phyloP scores from a whole-genome alignment of 495 filamentous ascomycete species.

The Hypomontagnella monticulosa region DNA sequence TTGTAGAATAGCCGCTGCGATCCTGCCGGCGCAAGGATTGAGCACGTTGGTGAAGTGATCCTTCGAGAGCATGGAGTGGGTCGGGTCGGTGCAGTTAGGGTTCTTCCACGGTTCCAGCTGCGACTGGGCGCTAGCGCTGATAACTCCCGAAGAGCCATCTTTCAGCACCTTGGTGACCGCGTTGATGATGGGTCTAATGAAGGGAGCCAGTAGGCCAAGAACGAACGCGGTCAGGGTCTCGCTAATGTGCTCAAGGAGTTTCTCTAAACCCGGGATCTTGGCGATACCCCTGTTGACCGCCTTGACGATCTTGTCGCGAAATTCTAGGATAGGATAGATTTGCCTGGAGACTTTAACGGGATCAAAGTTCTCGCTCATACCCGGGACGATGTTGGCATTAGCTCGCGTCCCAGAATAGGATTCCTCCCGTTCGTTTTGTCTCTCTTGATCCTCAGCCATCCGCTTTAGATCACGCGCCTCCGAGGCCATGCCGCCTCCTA shows the following conservation, averaged over 20 bases:
- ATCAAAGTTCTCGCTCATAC: constrained; percentile 80
- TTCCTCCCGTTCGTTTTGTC: constrained; percentile 58
- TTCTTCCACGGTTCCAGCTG: constrained; percentile 94
- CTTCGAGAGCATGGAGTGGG: constrained; percentile 93
- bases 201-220: constrained; percentile 87
- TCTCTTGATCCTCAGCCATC: constrained; percentile 77
- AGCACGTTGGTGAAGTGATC: constrained; percentile 96
- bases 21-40: constrained; percentile 85
- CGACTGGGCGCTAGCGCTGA: constrained; percentile 80
- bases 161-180: constrained; percentile 83
- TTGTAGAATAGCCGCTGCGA: constrained; percentile 80
- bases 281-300: constrained; percentile 83
- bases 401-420: constrained; percentile 39
- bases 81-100: constrained; percentile 85
- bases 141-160: constrained; percentile 79
- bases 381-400: constrained; percentile 65
- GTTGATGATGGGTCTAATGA: constrained; percentile 90
- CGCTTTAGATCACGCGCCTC: constrained; percentile 82
- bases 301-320: constrained; percentile 91
- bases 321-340: constrained; percentile 94
- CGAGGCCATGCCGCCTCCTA: constrained; percentile 72
- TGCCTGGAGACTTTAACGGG: constrained; percentile 80
- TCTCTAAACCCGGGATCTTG: constrained; percentile 90
- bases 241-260: constrained; percentile 86
- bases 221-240: constrained; percentile 92